Evolutionary conservation across 2,329 filamentous ascomycete genomes (phyloP).

Genomic region (Sclerotinia glacialis): DNA sequence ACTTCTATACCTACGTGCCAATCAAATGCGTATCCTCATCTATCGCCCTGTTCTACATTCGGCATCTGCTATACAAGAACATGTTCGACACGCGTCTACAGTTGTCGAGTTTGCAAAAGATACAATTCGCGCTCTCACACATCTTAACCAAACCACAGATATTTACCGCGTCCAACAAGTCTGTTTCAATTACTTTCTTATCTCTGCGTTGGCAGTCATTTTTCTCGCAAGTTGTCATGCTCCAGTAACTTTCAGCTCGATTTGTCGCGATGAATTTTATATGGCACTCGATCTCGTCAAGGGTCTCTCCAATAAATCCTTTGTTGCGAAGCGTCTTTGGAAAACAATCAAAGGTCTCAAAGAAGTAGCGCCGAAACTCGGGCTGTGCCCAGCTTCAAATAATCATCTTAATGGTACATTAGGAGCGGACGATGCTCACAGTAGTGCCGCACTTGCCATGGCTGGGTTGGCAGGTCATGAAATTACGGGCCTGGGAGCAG

Average conservation of each 20-base stretch:
- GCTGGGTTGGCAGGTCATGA: constrained; percentile 49
- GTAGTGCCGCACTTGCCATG: constrained; percentile 54
- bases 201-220: constrained; percentile 70
- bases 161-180: constrained; percentile 70
- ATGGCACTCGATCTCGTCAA: constrained; percentile 73
- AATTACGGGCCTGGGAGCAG: constrained; percentile 32
- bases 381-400: constrained; percentile 38
- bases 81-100: constrained; percentile 69
- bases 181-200: constrained; percentile 78
- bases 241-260: constrained; percentile 65
- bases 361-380: constrained; percentile 67
- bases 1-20: constrained; percentile 80
- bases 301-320: constrained; percentile 67
- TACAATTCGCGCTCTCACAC: constrained; percentile 67
- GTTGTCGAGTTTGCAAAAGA: constrained; percentile 74
- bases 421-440: constrained; percentile 48
- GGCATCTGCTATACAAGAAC: constrained; percentile 75
- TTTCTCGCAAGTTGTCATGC: constrained; percentile 76
- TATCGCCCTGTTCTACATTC: constrained; percentile 86
- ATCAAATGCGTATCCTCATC: constrained; percentile 86
- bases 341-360: constrained; percentile 64
- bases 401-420: background rate
- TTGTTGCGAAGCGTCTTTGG: constrained; percentile 71
- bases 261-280: constrained; percentile 74
- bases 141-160: constrained; percentile 68